Evolutionary conservation across 2,329 filamentous ascomycete genomes (phyloP).

Genomic region (Myriosclerotinia curreyana): DNA sequence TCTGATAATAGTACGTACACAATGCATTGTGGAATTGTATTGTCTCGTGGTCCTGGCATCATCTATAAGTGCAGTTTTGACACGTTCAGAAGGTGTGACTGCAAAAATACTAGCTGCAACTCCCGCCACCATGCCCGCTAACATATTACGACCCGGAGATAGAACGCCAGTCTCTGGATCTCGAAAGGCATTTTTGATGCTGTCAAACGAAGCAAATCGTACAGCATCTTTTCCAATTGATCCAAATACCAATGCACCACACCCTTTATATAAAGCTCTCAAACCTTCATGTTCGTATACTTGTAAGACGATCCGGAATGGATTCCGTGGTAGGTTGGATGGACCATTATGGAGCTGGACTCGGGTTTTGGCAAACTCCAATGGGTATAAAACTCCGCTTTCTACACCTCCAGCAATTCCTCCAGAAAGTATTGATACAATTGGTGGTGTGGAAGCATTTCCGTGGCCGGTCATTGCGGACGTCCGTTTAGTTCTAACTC

Average conservation of each 20-base stretch:
- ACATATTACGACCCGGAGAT: constrained; percentile 54
- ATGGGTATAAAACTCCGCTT: constrained; percentile 48
- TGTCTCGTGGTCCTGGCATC: constrained; percentile 29
- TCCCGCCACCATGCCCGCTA: constrained; percentile 62
- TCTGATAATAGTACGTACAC: constrained; percentile 39
- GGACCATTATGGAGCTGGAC: constrained; percentile 50
- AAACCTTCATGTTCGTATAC: constrained; percentile 56
- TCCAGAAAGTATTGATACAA: constrained; percentile 33
- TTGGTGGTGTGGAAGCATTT: constrained; percentile 22
- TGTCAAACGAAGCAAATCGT: constrained; percentile 64
- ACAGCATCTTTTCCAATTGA: constrained; percentile 60
- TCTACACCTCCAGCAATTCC: constrained; percentile 32
- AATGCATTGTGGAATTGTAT: constrained; percentile 39
- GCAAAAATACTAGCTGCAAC: constrained; percentile 60
- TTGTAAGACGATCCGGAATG: constrained; percentile 53
- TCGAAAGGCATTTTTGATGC: constrained; percentile 62
- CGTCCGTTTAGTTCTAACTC: neutral
- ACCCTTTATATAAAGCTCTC: constrained; percentile 47
- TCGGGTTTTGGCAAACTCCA: constrained; percentile 66
- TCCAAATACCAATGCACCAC: constrained; percentile 29
- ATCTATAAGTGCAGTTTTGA: constrained; percentile 60
- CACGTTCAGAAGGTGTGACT: constrained; percentile 65
- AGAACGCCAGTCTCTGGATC: constrained; percentile 53
- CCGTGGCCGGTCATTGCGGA: constrained; percentile 4
- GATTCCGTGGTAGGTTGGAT: constrained; percentile 50